Conservation (phyloP, 108 stramenopile species). For the Hondaea fermentalgiana region DNA sequence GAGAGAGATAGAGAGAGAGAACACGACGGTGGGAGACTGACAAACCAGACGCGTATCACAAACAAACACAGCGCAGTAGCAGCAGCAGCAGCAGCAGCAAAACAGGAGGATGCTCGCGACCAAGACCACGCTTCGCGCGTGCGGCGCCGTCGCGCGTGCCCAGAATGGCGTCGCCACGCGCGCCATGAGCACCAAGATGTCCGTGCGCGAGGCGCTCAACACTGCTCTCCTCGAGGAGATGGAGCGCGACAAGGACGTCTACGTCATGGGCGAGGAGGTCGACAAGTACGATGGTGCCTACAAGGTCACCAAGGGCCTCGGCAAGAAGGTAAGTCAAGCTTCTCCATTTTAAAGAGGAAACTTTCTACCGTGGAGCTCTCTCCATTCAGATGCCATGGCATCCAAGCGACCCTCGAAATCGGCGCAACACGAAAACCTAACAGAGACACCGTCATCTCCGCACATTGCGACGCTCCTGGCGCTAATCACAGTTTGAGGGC, state of each 20-base stretch:
- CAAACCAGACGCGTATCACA: too few relatives aligned
- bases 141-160: not conserved
- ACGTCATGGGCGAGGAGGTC: conserved; percentile 94
- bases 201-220: conserved; percentile 95
- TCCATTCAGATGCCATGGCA: too few relatives aligned
- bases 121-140: not conserved
- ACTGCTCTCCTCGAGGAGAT: conserved; percentile 95
- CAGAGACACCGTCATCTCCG: too few relatives aligned
- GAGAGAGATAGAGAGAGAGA: too few relatives aligned
- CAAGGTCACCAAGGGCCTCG: conserved; percentile 76
- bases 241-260: conserved; percentile 80
- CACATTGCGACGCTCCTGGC: not conserved
- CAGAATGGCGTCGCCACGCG: not conserved
- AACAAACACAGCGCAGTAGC: too few relatives aligned
- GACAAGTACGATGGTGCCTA: conserved; percentile 99
- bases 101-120: not conserved
- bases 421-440: too few relatives aligned
- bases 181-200: conserved; percentile 46
- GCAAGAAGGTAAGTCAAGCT: not conserved
- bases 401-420: too few relatives aligned
- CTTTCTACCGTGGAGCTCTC: too few relatives aligned
- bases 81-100: not conserved
- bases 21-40: too few relatives aligned
- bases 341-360: too few relatives aligned
- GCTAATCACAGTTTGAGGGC: not conserved